Evolutionary conservation across 2,329 filamentous ascomycete genomes (phyloP), one percentile per base, ranked within the genome.

Genomic region (Diaporthe amygdali): DNA sequence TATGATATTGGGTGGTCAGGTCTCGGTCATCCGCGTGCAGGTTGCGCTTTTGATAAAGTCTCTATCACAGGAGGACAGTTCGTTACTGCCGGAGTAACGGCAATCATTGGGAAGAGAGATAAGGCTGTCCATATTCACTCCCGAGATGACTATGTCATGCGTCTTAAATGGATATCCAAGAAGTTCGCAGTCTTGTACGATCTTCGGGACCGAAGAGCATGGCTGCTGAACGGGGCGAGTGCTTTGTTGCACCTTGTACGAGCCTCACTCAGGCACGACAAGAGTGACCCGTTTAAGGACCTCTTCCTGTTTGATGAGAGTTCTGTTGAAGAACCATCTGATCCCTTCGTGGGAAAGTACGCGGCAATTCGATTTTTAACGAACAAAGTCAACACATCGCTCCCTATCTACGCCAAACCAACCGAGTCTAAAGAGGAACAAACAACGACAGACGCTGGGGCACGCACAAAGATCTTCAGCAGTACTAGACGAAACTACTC

Each of bases 211-310:
- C 76, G 74, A 47, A 75, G 79, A 44, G 81, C 76, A 1, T 83
- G 81, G 81, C 68, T 83, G 1, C 73, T 81, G 0, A 79, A 82
- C 67, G 82, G 81, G 15, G 74, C 76, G 5, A 79, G 76, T 70
- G 81, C 79, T 5, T 67, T 84, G 27, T 76, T 84, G 6, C 81
- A 84, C 68, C 76, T 84, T 3, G 71, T 83, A 12, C 74, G 77
- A 2, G 75, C 78, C 8, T 79, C 78, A 2, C 47, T 80, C 63
- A 32, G 72, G 17, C 70, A 77, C 27, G 72, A 73, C 66, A 55
- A 68, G 6, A 54, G 44, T 10, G 74, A 75, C 25, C 70, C 56
- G 3, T 75, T 76, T 25, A 68, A 68, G 5, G 73, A 71, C n/a
- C 70, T 73, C 9, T 72, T 76, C 17, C 55, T 73, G 1, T 73